These are phyloP conservation scores for Paramecium sonneborni DNA, from an alignment of 73 alveolate species.

Conservation along the genomic window DNA sequence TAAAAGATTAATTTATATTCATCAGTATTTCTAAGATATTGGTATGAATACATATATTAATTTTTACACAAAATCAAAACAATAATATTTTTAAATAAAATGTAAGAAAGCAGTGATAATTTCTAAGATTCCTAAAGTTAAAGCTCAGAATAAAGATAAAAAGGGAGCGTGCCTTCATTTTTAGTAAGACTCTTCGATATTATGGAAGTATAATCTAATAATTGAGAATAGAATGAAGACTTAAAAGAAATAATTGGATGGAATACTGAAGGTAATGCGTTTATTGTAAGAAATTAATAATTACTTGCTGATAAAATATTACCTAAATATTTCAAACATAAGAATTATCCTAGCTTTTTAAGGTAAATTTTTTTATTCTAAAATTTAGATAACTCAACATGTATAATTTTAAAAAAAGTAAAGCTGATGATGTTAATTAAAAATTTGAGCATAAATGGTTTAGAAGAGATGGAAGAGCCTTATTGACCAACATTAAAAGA, in stretches of 20 bases:
- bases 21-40: not conserved
- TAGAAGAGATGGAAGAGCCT: slow-evolving; percentile 37
- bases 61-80: not conserved
- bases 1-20: not conserved
- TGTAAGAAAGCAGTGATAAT: slow-evolving; percentile 37
- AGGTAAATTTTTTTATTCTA: slow-evolving; percentile 67
- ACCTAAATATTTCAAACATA: slow-evolving; percentile 96
- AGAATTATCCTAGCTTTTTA: slow-evolving; percentile 94
- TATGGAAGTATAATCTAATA: slow-evolving; percentile 27
- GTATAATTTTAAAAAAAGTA: slow-evolving; percentile 41
- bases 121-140: slow-evolving; percentile 27
- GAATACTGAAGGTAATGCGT: slow-evolving; percentile 91
- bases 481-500: slow-evolving; percentile 36
- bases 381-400: slow-evolving; percentile 31
- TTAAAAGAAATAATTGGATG: slow-evolving; percentile 83
- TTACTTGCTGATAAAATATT: slow-evolving; percentile 93
- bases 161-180: slow-evolving; percentile 42
- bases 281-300: slow-evolving; percentile 83
- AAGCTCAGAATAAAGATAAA: slow-evolving; percentile 25
- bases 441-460: slow-evolving; percentile 57
- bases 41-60: not conserved
- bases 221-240: not conserved
- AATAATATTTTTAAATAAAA: not conserved
- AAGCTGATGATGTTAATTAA: slow-evolving; percentile 16
- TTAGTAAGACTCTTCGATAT: slow-evolving; percentile 30